Base-by-base conservation (phyloP, 176 grass and related monocot genomes). In the Raddia distichophylla region DNA sequence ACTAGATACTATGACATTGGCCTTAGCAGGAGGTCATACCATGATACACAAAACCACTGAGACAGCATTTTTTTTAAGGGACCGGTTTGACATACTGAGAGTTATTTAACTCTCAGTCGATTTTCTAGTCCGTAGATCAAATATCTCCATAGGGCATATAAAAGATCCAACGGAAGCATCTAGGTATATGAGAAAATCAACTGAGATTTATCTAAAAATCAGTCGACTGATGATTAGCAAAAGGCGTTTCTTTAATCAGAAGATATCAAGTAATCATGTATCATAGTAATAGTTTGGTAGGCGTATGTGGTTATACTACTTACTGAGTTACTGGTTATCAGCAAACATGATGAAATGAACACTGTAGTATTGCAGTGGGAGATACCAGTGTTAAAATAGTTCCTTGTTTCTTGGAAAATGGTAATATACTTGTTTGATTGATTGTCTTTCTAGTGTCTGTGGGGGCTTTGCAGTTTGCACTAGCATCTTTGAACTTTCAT, bases 341-440 rank as follows among this genome's bases (percentile, higher is more conserved):
- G 15, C 17, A 63, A 55, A 46, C 64, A 58, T 43, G 14, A 78
- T 51, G 45, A 34, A 52, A 17, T 60, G 45, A 42, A 47, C 42
- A 76, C 56, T 89, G 47, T 68, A 79, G 55, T 42, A 37, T 45
- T 56, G 64, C 40, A 42, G 67, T 33, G 19, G 80, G 59, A 12
- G 35, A 80, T 60, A 32, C 2, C 10, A 53, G 10, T 78, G 64
- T 76, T 70, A 12, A 65, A 65, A 53, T 82, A 53, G 59, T 66
- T n/a, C 22, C 58, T 69, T 60, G 46, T 67, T 73, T 80, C 20
- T 73, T 86, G n/a, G 37, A 82, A 76, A 69, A 82, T 76, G 47
- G 52, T 15, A 86, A 71, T 78, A 77, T 8, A 55, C 47, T 50
- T 64, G 20, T 70, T 75, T 47, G 15, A 62, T 32, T 34, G 3